Base-by-base conservation (phyloP, 176 grass and related monocot genomes). In the Raddia guianensis region DNA sequence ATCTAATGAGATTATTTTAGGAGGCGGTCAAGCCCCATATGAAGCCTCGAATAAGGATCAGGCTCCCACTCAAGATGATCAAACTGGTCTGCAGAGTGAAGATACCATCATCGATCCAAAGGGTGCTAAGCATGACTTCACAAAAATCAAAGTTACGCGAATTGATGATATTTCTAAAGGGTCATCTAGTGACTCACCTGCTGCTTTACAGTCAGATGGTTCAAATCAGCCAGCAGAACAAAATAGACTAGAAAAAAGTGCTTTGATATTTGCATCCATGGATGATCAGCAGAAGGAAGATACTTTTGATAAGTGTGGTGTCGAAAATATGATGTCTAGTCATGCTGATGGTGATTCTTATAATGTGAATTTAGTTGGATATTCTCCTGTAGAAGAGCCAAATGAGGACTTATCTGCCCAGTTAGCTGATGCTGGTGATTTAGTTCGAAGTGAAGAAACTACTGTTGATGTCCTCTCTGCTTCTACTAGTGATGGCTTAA, bases 321-420 rank as follows among this genome's bases (percentile, higher is more conserved):
- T 49, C 72, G 72, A 81, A 6, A 51, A 21, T 53, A 34, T 61
- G 72, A 85, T 9, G 16, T 12, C 6, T 60, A 66, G 43, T 20
- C 43, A 8, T 35, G 15, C 11, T 33, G 45, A 77, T 72, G 82
- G 66, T 72, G 50, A 37, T 81, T 66, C 77, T 47, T 76, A 40
- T 34, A 12, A 16, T 67, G 4, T 79, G 55, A 65, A 72, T 90
- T 49, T 90, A 70, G 84, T 79, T 50, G 80, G 81, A 49, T 80
- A 87, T 77, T 83, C 72, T 72, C 70, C 86, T 34, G 83, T 77
- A 34, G 78, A 89, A 45, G 87, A 72, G 66, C 73, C 78, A 9
- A 81, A 66, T 42, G 78, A 82, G 19, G 83, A 81, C 19, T 42
- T 49, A 60, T 77, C 87, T 77, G 40, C 16, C 51, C 34, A 65